Base-by-base conservation (phyloP, 108 stramenopile genomes). In the Pseudonitzschia multistriata region DNA sequence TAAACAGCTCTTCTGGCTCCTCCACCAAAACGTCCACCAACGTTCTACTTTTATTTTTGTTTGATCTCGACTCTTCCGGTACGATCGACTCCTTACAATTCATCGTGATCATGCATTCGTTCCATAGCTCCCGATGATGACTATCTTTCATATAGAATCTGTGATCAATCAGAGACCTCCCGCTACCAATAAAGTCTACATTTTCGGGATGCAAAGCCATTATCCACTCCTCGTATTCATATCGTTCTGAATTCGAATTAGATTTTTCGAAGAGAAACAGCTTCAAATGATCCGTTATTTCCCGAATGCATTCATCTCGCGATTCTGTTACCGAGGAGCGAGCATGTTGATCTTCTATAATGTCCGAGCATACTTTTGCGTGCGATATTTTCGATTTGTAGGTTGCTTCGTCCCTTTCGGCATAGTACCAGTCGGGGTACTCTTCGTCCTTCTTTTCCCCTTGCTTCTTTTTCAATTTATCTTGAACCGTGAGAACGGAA, bases 51-150 rank as follows among this genome's bases (percentile, higher is more conserved):
- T 19, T 25, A 24, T 52, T 52, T 11, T 24, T 24, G 50, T 52
- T 33, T 5, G 28, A 30, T 59, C 57, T 33, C 30, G 31, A 35
- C n/a, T 59, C 35, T 30, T 21, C 29, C n/a, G 7, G 3, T 1
- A 59, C 57, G 0, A 36, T 37, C 57, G 57, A 15, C 5, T 59
- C 57, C 35, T n/a, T 0, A 15, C 57, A 59, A 0, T 59, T 33
- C 19, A 59, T n/a, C 57, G 33, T 59, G 13, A 35, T 36, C 57
- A 59, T 59, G 19, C 35, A 59, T 0, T 59, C 57, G 29, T 59
- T 59, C 57, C 57, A 59, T n/a, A 59, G 19, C 15, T 59, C 3
- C n/a, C 57, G 31, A 59, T 59, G 57, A n/a, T 59, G 57, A n/a
- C 57, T 59, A 35, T 59, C 31, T 0, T 29, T 0, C 57, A 59